Percentiles rank a stretch among this genome's conserved stretches.
These are phyloP conservation scores for Phialophora chinensis DNA, from an alignment of 2,329 filamentous ascomycete species.

Conservation along the genomic window DNA sequence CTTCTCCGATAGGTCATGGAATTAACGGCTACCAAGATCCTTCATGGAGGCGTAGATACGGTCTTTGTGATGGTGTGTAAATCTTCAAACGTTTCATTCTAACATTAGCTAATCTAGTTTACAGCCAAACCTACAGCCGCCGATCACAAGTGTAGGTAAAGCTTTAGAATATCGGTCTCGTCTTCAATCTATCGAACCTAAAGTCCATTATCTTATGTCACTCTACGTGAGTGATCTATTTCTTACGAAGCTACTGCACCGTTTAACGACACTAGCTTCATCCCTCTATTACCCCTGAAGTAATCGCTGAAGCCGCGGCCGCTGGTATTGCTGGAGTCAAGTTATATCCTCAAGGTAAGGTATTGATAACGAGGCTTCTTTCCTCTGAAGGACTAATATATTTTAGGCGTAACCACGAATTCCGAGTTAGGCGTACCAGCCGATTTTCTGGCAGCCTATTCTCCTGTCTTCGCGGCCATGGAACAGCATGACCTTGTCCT, in stretches of 20 bases:
- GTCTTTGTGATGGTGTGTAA: slow-evolving; percentile 59
- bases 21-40: slow-evolving; percentile 59
- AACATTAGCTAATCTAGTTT: slow-evolving; percentile 43
- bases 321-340: slow-evolving; percentile 71
- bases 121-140: slow-evolving; percentile 69
- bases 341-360: slow-evolving; percentile 40
- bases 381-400: slow-evolving; percentile 17
- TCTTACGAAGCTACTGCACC: no score
- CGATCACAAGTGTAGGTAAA: slow-evolving; percentile 65
- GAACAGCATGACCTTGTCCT: slow-evolving; percentile 80
- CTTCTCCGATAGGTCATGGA: slow-evolving; percentile 8
- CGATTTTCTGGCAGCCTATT: slow-evolving; percentile 52
- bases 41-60: slow-evolving; percentile 67
- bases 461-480: slow-evolving; percentile 82
- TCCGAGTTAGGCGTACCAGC: slow-evolving; percentile 56
- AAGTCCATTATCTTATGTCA: slow-evolving; percentile 71
- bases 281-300: slow-evolving; percentile 67
- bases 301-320: slow-evolving; percentile 73
- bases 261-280: slow-evolving; percentile 47
- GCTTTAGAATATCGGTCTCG: slow-evolving; percentile 68
- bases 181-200: slow-evolving; percentile 52
- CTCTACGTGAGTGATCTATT: slow-evolving; percentile 59
- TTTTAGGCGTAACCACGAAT: slow-evolving; percentile 62
- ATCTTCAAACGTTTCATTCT: neutral
- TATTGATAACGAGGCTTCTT: neutral